A percentile compares a stretch with the other conserved stretches of the same genome.
Evolutionary conservation across 495 filamentous ascomycete species (phyloP).

Genomic region (Lindgomyces ingoldianus): DNA sequence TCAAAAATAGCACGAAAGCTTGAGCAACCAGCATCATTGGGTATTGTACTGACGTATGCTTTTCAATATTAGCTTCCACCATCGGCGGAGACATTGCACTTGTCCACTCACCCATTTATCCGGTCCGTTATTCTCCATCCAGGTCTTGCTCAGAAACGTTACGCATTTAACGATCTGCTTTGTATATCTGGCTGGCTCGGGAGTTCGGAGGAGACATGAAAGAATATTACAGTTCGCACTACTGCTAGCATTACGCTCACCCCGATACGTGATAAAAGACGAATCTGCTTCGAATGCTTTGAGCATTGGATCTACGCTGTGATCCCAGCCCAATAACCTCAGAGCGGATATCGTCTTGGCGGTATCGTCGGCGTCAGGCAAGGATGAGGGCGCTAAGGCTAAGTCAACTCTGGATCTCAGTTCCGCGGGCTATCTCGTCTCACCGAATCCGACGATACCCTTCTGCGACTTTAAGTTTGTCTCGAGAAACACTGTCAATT

Average conservation of each 20-base stretch:
- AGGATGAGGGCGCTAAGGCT: conserved; percentile 37
- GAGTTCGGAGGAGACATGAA: conserved; percentile 17
- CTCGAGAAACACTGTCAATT: conserved; percentile 17
- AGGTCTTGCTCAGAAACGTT: conserved; percentile 13
- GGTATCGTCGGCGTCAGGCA: conserved; percentile 54
- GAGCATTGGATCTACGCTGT: conserved; percentile 25
- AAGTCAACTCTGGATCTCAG: background rate
- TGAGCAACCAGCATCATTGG: conserved; percentile 34
- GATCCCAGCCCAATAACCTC: conserved; percentile 17
- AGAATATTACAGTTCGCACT: conserved; percentile 33
- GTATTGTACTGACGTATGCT: conserved; percentile 32
- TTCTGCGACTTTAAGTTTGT: conserved; percentile 16
- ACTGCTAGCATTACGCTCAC: conserved; percentile 27
- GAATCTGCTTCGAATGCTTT: conserved; percentile 26
- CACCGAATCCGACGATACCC: conserved; percentile 30
- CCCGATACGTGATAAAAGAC: conserved; percentile 31
- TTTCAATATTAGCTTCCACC: background rate
- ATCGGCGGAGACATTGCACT: background rate
- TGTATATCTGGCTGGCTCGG: conserved; percentile 26
- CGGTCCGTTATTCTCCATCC: conserved; percentile 18
- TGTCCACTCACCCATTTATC: conserved; percentile 33
- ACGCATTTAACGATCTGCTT: conserved; percentile 27
- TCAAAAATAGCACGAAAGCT: conserved; percentile 16
- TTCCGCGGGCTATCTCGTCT: background rate
- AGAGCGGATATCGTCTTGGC: conserved; percentile 43